Evolutionary conservation across 306 rosid genomes (phyloP), one percentile per base, ranked within the genome.

Genomic region (Senna siamea): DNA sequence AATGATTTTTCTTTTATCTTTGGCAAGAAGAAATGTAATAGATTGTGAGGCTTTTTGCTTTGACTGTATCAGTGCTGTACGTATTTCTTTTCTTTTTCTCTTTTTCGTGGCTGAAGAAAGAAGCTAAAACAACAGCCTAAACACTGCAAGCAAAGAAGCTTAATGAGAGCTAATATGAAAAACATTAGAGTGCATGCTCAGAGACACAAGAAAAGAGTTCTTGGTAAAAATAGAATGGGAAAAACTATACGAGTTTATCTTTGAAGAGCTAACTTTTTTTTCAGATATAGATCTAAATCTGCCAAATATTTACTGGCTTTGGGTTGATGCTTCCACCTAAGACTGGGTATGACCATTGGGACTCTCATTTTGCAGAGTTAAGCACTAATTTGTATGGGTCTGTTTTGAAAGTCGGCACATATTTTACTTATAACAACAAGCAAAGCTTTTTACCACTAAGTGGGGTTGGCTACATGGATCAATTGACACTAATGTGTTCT

Each of bases 221-320:
- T 26, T 17, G 38, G 15, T 74, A 43, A 51, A n/a, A 65, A 52
- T 54, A 54, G 46, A 70, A 63, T 54, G 17, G 56, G 40, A 19
- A 62, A 43, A 54, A 6, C 23, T 23, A 22, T 70, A 10, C 18
- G 37, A 69, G 38, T 62, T 50, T 50, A n/a, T 50, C 22, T 20
- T 54, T 54, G 17, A 44, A 66, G 34, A 66, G 56, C 55, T 50
- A 17, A 7, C 15, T 23, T 30, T 41, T 35, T 23, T 30, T 41
- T 35, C 53, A 22, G 22, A 44, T 11, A 14, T 47, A 47, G 19
- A 47, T 10, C 1, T 47, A 2, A 5, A 47, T 14, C 7, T 47
- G 53, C 2, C 4, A 47, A 47, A 3, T 46, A 2, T 46, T 20
- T 14, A 7, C 22, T 22, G 41, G 3, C 10, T 53, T 20, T 53